Evolutionary conservation across 768 basidiomycete species (phyloP).

Genomic region (Strobilomyces echinocephalus): DNA sequence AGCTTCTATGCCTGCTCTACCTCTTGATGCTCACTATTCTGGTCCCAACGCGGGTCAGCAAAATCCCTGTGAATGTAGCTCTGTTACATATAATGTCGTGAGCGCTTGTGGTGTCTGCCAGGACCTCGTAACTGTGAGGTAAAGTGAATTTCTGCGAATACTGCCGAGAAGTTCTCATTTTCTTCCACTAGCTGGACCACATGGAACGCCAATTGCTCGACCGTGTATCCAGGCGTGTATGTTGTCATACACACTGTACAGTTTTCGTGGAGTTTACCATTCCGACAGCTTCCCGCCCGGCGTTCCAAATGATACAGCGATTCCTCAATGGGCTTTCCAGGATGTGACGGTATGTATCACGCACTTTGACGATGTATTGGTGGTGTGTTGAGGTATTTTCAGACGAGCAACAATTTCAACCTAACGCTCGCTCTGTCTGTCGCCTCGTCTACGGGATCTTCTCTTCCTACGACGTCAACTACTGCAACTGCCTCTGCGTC

Average conservation of each 20-base stretch:
- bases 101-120: slow-evolving; percentile 59
- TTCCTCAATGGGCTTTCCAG: slow-evolving; percentile 63
- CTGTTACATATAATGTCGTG: slow-evolving; percentile 50
- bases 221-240: slow-evolving; percentile 28
- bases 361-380: neutral
- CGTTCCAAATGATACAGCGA: slow-evolving; percentile 45
- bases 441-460: slow-evolving; percentile 24
- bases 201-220: slow-evolving; percentile 48
- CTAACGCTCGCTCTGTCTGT: slow-evolving; percentile 32
- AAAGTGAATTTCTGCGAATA: slow-evolving; percentile 1
- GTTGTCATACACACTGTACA: neutral
- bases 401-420: slow-evolving; percentile 40
- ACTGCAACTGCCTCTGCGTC: no score
- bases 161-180: neutral
- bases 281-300: slow-evolving; percentile 39
- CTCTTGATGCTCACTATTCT: slow-evolving; percentile 26
- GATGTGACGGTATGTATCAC: slow-evolving; percentile 42
- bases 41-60: slow-evolving; percentile 29
- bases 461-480: slow-evolving; percentile 8
- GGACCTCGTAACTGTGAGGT: slow-evolving; percentile 37
- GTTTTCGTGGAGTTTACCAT: neutral
- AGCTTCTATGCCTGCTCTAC: slow-evolving; percentile 36
- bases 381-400: slow-evolving; percentile 4
- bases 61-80: slow-evolving; percentile 48
- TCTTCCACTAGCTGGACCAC: slow-evolving; percentile 41